phyloP scores from a whole-genome alignment of 257 asterid genomes.

The Rhazya stricta region DNA sequence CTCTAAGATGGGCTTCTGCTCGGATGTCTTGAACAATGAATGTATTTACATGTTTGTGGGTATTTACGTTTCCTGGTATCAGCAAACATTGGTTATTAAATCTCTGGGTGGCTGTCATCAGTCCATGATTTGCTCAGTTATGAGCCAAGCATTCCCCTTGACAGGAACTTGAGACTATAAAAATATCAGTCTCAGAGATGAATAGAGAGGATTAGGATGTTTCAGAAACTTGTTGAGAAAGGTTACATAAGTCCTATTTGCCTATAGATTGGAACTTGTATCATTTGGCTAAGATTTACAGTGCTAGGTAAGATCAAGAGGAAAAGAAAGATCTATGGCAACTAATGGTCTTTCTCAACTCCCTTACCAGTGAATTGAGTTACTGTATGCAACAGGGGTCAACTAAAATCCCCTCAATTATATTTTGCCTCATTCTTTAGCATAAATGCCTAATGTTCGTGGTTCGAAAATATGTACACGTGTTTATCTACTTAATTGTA shows the following conservation, averaged over 20 bases:
- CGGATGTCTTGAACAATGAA: too few species aligned
- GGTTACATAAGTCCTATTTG: not conserved
- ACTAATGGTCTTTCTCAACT: not conserved
- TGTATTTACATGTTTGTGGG: not conserved
- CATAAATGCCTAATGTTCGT: too few species aligned
- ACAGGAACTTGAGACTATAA: too few species aligned
- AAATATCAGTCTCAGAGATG: not conserved
- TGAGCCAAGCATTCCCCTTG: not conserved
- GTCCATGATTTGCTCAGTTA: not conserved
- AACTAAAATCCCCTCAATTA: too few species aligned
- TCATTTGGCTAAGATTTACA: not conserved
- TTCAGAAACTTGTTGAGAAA: not conserved
- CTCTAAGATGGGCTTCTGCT: too few species aligned
- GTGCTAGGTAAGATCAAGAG: too few species aligned
- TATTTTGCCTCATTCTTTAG: too few species aligned
- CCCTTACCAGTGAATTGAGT: not conserved
- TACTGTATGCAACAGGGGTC: not conserved
- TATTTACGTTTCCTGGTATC: not conserved
- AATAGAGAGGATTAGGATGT: not conserved
- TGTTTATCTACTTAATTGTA: too few species aligned
- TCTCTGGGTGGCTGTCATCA: not conserved
- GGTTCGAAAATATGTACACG: too few species aligned
- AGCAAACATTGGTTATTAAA: not conserved
- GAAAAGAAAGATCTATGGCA: not conserved
- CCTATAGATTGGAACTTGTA: not conserved